Evolutionary conservation across 2,329 filamentous ascomycete species (phyloP), one percentile per base, ranked within the genome.

Genomic region (Botrytis squamosa): DNA sequence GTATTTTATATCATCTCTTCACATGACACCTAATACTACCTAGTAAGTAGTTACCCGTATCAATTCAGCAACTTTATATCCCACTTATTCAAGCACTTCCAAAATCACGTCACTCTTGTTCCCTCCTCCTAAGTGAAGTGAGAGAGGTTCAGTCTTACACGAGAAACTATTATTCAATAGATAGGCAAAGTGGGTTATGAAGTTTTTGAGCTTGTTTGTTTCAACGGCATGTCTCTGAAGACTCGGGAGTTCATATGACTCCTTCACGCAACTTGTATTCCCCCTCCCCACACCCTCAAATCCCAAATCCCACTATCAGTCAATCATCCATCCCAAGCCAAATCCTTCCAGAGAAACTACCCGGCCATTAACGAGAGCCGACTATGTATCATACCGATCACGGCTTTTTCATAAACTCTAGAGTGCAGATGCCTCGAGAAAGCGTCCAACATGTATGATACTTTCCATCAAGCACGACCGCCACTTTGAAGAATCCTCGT

Each of bases 401-500:
- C 46, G 33, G 22, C 67, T 57, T 33, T 29, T 33, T 42, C 36
- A 59, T 69, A 16, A 55, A 69, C 49, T n/a, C 20, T 60, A 67
- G 20, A 66, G 29, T 63, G 16, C 25, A 44, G n/a, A 55, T n/a
- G 49, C 10, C 25, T 55, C 22, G 22, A 55, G 49, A 16, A 55
- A 7, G 44, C 14, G 7, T 57, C 52, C n/a, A 57, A 46, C 14
- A 49, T 20, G 36, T 22, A 44, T 33, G 63, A 40, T 46, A n/a
- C 25, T 44, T 29, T 40, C 33, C 55, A 36, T 80, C 75, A 81
- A 75, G 77, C 75, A 74, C 78, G 78, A 38, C 79, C 79, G 73
- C 80, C 78, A 70, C 88, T 84, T 81, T 89, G 88, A 80, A 98
- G 88, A 81, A 98, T 95, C 83, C 94, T 92, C 82, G 97, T 92